Evolutionary conservation across 768 basidiomycete genomes (phyloP), one percentile per base, ranked within the genome.

Genomic region (Hemileccinum impolitum): DNA sequence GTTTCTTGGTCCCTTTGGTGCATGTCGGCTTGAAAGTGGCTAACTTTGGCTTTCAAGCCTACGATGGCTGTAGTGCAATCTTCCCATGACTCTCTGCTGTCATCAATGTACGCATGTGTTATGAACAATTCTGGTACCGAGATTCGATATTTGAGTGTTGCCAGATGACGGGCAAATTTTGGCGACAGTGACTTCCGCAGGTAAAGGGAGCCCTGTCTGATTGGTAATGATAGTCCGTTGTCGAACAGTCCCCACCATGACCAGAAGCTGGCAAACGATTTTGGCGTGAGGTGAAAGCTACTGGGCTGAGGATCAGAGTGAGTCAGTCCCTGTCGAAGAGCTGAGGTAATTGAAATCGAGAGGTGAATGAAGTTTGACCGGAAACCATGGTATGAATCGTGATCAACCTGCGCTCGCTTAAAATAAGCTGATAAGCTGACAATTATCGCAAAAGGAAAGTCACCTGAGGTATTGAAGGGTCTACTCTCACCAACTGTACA

Each of bases 291-390:
- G 66, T 98, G 88, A 47, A 97, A 71, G 56, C 79, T 89, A 69
- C 85, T 94, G 30, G 79, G 72, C 31, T 68, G 55, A 8, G 53
- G 54, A 53, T 57, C 64, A 15, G 45, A 37, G 26, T 42, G 21
- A 12, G 40, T 32, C 31, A 47, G 45, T 39, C 60, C 66, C 35
- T 65, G 55, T 32, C 54, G 63, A 69, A 81, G 72, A 7, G 84
- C 84, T 2, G 88, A 87, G 21, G 80, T 79, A 56, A 96, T 71
- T 2, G 94, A 96, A 35, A 93, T 76, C 0, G 93, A 93, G 47
- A 94, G 77, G 65, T 98, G 94, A 40, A 97, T 85, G 63, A 91
- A 94, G 68, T 97, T 87, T 6, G 93, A 95, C 31, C 94, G 85
- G 67, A 97, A 96, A 8, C 81, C 88, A 50, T 80, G 79, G 68